These are phyloP conservation scores for Dendrobium officinale DNA, from an alignment of 106 monocot genomes.

Conservation along the genomic window DNA sequence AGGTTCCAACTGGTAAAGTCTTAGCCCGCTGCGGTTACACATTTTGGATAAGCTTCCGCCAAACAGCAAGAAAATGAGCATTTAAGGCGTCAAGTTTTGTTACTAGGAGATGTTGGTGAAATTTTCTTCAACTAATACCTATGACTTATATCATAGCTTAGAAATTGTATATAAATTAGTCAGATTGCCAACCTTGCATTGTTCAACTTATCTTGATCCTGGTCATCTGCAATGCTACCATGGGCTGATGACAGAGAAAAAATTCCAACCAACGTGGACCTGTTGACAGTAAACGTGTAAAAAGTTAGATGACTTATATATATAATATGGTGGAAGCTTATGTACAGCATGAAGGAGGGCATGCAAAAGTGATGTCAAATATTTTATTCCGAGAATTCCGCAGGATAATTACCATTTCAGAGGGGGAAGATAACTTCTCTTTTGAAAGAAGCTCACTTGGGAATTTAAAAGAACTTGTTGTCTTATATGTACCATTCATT, in stretches of 20 bases:
- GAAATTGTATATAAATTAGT: neutral
- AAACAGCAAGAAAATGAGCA: too few species aligned
- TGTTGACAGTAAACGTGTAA: slow-evolving; percentile 7
- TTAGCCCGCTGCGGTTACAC: neutral
- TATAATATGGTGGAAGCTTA: neutral
- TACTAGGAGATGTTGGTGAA: too few species aligned
- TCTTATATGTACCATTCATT: slow-evolving; percentile 2
- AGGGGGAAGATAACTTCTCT: neutral
- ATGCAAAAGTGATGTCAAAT: slow-evolving; percentile 4
- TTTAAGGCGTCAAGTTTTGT: too few species aligned
- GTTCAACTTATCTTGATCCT: slow-evolving; percentile 16
- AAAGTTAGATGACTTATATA: slow-evolving; percentile 6
- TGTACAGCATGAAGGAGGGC: neutral
- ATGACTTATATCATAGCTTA: neutral
- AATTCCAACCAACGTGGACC: slow-evolving; percentile 14
- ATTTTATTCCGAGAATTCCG: neutral
- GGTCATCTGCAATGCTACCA: neutral
- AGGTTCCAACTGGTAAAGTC: neutral
- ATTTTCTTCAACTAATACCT: too few species aligned
- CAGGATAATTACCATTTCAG: slow-evolving; percentile 5
- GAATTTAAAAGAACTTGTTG: slow-evolving; percentile 1
- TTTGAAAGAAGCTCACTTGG: slow-evolving; percentile 6
- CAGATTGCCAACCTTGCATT: slow-evolving; percentile 27
- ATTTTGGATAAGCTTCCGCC: neutral
- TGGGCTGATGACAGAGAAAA: slow-evolving; percentile 8